Base-by-base conservation (phyloP, 139 green algal genomes). In the Pedinophyceae sp. region DNA sequence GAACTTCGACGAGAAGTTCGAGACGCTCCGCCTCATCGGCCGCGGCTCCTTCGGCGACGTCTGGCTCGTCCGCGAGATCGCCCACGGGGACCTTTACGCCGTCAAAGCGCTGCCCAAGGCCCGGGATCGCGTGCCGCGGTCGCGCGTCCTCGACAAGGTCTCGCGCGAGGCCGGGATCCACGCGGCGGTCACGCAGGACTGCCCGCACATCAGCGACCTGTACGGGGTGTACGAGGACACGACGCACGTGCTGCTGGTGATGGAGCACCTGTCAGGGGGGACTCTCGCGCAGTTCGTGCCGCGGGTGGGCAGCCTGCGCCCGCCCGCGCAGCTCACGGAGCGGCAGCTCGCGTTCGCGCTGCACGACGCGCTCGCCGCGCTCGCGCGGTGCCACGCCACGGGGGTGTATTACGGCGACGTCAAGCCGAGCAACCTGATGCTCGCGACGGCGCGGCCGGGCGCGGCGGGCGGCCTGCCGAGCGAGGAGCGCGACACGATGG, bases 371-470 rank as follows among this genome's bases (percentile, higher is more conserved):
- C 39, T 58, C 30, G 18, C 23, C 48, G 41, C 41, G 18, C 19
- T 73, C 10, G 46, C 59, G 24, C 57, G 63, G 26, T 70, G 60
- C 57, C 69, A 77, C 60, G 29, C 34, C 3, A 24, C 62, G n/a
- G 59, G 54, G 2, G 57, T 84, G 19, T 58, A 87, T 7, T 80
- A 84, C 58, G 65, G 82, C 16, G 82, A 93, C 63, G 69, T 93
- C 59, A 93, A 93, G 65, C 82, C 82, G 5, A 67, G 75, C 23
- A 93, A 93, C 69, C 82, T 93, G 58, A 57, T 93, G 45, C 60
- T 89, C 34, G 34, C 69, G 81, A 54, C 52, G 69, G 1, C 60
- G 67, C 46, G 23, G 46, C 46, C 46, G 19, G 13, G 23, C 2
- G 46, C 46, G 2, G 46, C 46, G 5, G 46, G 24, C n/a, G n/a